Conservation (phyloP, 1,284 basidiomycete species). For the Exobasidium rhododendri region DNA sequence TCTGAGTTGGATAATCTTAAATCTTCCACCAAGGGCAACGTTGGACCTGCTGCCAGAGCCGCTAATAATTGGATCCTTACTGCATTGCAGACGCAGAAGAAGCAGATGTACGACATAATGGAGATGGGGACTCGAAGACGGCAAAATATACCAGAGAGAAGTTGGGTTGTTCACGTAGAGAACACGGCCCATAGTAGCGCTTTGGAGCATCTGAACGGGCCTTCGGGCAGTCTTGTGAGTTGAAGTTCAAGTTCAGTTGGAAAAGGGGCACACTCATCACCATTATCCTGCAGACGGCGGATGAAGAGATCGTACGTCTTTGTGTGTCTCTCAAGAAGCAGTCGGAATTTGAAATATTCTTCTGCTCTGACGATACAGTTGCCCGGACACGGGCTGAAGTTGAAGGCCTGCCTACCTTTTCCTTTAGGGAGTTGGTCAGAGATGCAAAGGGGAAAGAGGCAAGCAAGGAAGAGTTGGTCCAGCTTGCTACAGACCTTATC, state of each 20-base stretch:
- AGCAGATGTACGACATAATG: not conserved
- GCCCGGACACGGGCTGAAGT: not conserved
- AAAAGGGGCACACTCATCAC: not conserved
- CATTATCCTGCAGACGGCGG: not conserved
- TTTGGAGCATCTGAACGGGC: not conserved
- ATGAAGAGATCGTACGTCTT: constrained; percentile 1
- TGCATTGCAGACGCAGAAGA: not conserved
- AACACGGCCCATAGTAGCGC: not conserved
- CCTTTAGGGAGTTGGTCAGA: not conserved
- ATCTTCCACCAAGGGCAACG: not conserved
- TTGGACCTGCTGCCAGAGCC: not conserved
- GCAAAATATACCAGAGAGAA: not conserved
- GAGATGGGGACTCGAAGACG: not conserved
- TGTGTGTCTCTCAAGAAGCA: not conserved
- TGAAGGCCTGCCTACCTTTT: constrained; percentile 1
- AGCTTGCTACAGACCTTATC: not conserved
- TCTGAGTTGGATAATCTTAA: constrained; percentile 8
- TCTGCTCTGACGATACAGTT: constrained; percentile 2
- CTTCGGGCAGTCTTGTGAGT: not conserved
- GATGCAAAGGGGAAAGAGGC: not conserved
- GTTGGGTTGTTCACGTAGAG: constrained; percentile 1
- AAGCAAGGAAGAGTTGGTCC: not conserved
- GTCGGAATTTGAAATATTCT: not conserved
- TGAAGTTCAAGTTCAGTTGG: not conserved
- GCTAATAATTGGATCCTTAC: constrained; percentile 3